Conservation (phyloP, 2,329 filamentous ascomycete species). For the Botryosphaeria agaves region DNA sequence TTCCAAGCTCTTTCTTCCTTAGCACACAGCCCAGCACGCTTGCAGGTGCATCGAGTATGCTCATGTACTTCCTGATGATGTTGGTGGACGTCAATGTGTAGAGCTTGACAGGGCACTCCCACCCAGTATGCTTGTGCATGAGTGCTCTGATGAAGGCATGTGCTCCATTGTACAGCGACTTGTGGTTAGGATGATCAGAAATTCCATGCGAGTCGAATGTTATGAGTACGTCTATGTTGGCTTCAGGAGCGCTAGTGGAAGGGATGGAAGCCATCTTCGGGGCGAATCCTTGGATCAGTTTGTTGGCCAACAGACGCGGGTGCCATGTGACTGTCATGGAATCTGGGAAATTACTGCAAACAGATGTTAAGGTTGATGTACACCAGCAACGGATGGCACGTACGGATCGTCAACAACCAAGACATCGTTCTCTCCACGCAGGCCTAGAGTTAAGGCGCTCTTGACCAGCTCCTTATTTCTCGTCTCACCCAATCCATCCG, state of each 20-base stretch:
- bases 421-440: conserved; percentile 60
- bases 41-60: conserved; percentile 55
- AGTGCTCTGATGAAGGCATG: conserved; percentile 52
- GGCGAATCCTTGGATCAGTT: conserved; percentile 59
- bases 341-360: conserved; percentile 55
- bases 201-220: conserved; percentile 79
- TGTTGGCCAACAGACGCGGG: conserved; percentile 45
- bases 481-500: conserved; percentile 70
- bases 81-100: conserved; percentile 68
- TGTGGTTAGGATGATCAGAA: conserved; percentile 85
- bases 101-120: conserved; percentile 57
- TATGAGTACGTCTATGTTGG: conserved; percentile 61
- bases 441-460: conserved; percentile 59
- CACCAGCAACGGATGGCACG: conserved; percentile 1
- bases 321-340: conserved; percentile 75
- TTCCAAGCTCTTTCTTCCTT: conserved; percentile 32
- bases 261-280: conserved; percentile 36
- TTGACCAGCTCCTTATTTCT: conserved; percentile 70
- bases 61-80: conserved; percentile 64
- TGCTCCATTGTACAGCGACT: conserved; percentile 71
- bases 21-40: conserved; percentile 45
- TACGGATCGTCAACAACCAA: conserved; percentile 69
- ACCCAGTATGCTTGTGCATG: conserved; percentile 44
- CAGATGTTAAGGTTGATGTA: conserved; percentile 1
- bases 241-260: conserved; percentile 26